Conservation (phyloP, 441 rosid species). For the Monsonia emarginata region DNA sequence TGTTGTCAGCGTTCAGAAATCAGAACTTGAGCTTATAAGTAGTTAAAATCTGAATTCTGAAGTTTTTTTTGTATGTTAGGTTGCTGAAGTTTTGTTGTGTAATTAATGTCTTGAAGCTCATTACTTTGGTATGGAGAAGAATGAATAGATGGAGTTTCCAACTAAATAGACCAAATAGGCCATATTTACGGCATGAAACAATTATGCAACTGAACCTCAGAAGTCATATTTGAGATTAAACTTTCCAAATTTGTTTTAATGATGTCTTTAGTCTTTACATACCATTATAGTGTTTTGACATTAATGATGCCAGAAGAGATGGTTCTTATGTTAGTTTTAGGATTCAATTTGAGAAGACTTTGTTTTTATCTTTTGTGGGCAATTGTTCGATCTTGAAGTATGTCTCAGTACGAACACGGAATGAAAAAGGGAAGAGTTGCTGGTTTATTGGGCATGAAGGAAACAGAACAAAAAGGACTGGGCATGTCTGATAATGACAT, state of each 20-base stretch:
- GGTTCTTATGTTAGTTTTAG: not conserved
- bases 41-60: not conserved
- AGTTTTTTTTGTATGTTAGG: not conserved
- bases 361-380: not conserved
- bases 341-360: not conserved
- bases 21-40: too few species aligned
- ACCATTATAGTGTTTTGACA: not conserved
- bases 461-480: not conserved
- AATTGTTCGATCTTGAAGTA: not conserved
- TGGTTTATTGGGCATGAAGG: not conserved
- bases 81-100: not conserved
- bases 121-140: not conserved
- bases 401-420: not conserved
- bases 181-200: not conserved
- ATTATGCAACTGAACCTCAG: not conserved
- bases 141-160: not conserved
- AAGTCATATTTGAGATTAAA: not conserved
- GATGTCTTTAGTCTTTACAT: not conserved
- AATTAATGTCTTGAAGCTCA: not conserved
- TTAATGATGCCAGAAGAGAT: not conserved
- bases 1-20: not conserved
- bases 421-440: not conserved
- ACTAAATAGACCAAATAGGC: not conserved
- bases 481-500: not conserved
- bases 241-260: not conserved